Evolutionary conservation across 306 rosid genomes (phyloP).

Genomic region (Rubus idaeus): DNA sequence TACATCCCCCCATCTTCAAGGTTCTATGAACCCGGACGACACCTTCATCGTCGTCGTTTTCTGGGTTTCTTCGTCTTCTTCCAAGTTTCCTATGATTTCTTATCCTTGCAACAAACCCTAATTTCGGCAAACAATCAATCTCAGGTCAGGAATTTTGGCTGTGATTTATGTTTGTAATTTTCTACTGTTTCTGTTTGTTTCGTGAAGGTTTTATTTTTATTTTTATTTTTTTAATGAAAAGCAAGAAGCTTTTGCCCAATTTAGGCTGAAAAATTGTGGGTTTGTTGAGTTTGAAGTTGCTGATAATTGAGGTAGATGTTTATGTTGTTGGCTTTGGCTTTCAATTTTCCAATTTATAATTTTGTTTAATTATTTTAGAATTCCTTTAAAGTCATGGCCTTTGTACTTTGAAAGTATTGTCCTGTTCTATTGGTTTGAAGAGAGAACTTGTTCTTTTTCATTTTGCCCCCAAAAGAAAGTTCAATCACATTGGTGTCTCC

Average conservation of each 20-base stretch:
- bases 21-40: conserved; percentile 23
- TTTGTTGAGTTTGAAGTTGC: background rate
- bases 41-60: conserved; percentile 32
- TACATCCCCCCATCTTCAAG: background rate
- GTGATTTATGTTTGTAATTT: background rate
- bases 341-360: background rate
- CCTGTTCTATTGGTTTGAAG: conserved; percentile 5
- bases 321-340: background rate
- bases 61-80: conserved; percentile 3
- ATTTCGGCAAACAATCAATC: conserved; percentile 15
- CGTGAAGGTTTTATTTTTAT: background rate
- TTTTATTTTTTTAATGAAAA: background rate
- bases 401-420: background rate
- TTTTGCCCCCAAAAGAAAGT: background rate
- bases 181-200: background rate
- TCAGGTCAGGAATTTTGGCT: conserved; percentile 3
- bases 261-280: background rate
- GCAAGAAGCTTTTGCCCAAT: background rate
- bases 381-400: background rate
- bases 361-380: background rate
- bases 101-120: conserved; percentile 6
- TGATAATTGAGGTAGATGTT: background rate
- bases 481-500: background rate
- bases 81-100: conserved; percentile 2
- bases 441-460: background rate